Conservation (phyloP, 176 grass and related monocot species). For the Tillandsia leiboldiana region DNA sequence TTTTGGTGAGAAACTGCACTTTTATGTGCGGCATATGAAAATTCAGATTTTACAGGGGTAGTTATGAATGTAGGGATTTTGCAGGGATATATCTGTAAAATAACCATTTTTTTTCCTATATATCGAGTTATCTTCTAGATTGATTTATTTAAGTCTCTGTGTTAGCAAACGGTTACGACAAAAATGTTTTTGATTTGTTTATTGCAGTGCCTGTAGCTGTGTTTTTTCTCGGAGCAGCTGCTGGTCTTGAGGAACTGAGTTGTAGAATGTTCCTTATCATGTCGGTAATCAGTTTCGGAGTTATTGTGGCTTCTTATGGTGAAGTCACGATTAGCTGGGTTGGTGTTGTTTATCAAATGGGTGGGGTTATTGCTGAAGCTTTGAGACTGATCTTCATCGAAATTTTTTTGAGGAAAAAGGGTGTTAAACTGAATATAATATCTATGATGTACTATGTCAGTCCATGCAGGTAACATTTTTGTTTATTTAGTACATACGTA, state of each 20-base stretch:
- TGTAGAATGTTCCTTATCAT: slow-evolving; percentile 91
- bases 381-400: slow-evolving; percentile 94
- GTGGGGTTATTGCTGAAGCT: slow-evolving; percentile 84
- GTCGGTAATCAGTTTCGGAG: slow-evolving; percentile 81
- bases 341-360: slow-evolving; percentile 98
- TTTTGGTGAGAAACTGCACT: no score
- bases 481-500: background rate
- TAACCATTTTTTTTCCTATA: background rate
- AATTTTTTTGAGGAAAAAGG: slow-evolving; percentile 97
- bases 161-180: background rate
- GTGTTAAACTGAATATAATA: slow-evolving; percentile 80
- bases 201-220: slow-evolving; percentile 94
- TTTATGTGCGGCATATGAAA: no score
- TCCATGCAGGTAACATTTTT: slow-evolving; percentile 69
- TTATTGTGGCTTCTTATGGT: slow-evolving; percentile 90
- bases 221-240: slow-evolving; percentile 81
- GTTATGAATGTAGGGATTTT: no score
- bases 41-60: no score
- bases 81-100: no score
- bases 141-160: no score
- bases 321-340: slow-evolving; percentile 91
- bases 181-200: slow-evolving; percentile 5
- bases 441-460: slow-evolving; percentile 99
- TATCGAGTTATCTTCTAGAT: no score
- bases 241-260: slow-evolving; percentile 83